Evolutionary conservation across 129 eudicot species (phyloP).

Genomic region (Silybum marianum): DNA sequence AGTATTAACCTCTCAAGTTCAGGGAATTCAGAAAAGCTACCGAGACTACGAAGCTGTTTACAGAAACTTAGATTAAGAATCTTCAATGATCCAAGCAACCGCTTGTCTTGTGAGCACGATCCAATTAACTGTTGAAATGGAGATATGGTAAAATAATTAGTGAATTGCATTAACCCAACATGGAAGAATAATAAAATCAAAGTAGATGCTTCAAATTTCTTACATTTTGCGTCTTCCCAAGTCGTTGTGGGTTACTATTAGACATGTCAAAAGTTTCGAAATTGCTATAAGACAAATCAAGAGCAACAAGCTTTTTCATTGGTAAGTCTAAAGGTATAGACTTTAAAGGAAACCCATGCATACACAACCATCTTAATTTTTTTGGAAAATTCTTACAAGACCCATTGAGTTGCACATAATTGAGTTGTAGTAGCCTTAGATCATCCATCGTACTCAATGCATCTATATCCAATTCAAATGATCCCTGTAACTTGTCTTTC

Average conservation of each 20-base stretch:
- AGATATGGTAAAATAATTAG: not conserved
- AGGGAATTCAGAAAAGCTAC: conserved; percentile 22
- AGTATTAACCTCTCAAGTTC: conserved; percentile 25
- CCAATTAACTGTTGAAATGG: conserved; percentile 8
- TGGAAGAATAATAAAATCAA: not conserved
- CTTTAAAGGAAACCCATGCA: conserved; percentile 18
- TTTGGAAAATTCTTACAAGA: not conserved
- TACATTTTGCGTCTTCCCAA: conserved; percentile 6
- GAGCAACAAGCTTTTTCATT: conserved; percentile 2
- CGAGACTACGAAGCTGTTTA: not conserved
- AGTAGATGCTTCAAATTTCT: not conserved
- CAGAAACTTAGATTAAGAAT: conserved; percentile 42
- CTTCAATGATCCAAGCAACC: conserved; percentile 28
- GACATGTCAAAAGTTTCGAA: conserved; percentile 11
- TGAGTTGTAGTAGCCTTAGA: conserved; percentile 4
- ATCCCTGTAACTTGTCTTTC: not conserved
- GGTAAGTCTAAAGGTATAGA: conserved; percentile 14
- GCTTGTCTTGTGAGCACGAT: not conserved
- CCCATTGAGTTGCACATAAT: not conserved
- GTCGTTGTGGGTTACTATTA: not conserved
- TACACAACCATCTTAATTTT: conserved; percentile 7
- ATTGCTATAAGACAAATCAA: conserved; percentile 24
- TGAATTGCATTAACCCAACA: too few species aligned
- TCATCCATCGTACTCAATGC: not conserved
- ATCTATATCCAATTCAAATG: not conserved